phyloP scores from a whole-genome alignment of 371 early-diverging fungal species.

The Chytridiales sp. region DNA sequence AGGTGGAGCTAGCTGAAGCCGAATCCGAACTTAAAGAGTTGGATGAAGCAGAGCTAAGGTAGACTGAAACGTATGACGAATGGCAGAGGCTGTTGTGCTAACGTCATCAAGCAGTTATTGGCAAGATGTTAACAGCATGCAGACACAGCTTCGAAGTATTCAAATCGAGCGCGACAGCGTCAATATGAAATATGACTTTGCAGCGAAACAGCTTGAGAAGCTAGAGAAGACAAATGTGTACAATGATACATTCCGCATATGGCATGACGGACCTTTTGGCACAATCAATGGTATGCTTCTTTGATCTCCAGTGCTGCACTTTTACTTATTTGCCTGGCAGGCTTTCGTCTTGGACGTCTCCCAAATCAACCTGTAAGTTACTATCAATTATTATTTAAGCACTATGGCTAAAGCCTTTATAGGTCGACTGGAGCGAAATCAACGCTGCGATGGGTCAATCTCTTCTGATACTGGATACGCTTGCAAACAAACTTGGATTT shows the following conservation, averaged over 20 bases:
- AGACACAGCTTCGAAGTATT: conserved; percentile 58
- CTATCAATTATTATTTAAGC: not conserved
- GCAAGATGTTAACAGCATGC: conserved; percentile 74
- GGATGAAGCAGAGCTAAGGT: conserved; percentile 59
- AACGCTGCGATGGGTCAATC: conserved; percentile 97
- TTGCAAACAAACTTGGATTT: conserved; percentile 80
- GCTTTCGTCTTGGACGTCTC: conserved; percentile 84
- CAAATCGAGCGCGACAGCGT: conserved; percentile 79
- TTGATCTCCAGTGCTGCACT: not conserved
- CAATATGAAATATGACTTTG: conserved; percentile 75
- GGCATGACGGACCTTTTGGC: conserved; percentile 82
- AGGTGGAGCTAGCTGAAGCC: conserved; percentile 58
- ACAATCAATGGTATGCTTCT: conserved; percentile 74
- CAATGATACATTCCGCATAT: conserved; percentile 88
- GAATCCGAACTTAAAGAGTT: conserved; percentile 63
- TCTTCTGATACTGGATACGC: conserved; percentile 77
- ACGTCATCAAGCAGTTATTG: conserved; percentile 50
- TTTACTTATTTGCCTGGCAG: conserved; percentile 6
- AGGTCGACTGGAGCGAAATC: conserved; percentile 93
- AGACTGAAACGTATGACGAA: not conserved
- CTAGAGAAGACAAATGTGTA: conserved; percentile 89
- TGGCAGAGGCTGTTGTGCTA: too few species aligned
- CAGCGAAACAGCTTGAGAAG: conserved; percentile 71
- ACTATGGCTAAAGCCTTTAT: not conserved
- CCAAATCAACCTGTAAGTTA: conserved; percentile 59